Percentiles rank a stretch among this genome's conserved stretches.
Conservation (phyloP, 2,329 filamentous ascomycete genomes). For the Colletotrichum lini region DNA sequence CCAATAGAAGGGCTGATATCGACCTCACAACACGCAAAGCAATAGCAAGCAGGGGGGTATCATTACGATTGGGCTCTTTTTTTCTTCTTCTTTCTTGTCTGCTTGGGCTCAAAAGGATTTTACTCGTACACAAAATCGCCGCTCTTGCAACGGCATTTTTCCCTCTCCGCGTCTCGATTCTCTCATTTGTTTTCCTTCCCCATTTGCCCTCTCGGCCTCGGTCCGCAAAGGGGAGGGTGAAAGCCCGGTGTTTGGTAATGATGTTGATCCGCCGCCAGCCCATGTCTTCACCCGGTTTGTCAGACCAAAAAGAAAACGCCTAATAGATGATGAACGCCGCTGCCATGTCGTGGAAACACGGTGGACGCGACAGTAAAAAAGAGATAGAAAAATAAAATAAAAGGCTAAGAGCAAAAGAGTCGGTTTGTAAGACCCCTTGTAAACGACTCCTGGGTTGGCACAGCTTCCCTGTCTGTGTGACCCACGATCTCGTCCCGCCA, state of each 20-base stretch:
- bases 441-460: not conserved
- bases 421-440: not conserved
- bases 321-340: not conserved
- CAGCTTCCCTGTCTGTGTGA: not conserved
- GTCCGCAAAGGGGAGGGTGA: not conserved
- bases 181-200: not conserved
- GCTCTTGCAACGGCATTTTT: not conserved
- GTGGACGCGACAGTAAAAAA: not conserved
- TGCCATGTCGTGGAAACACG: not conserved
- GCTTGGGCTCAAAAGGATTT: not conserved
- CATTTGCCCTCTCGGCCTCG: not conserved
- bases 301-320: slow-evolving; percentile 3
- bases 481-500: not conserved
- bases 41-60: slow-evolving; percentile 1
- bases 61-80: not conserved
- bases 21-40: not conserved
- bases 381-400: not conserved
- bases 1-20: not conserved
- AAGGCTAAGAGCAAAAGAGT: not conserved
- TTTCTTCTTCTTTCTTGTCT: not conserved
- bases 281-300: not conserved
- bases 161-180: not conserved
- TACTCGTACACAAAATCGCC: slow-evolving; percentile 3
- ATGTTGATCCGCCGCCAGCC: not conserved
- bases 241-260: slow-evolving; percentile 1